These are phyloP conservation scores for Tolypocladium ovalisporum DNA, from an alignment of 2,329 filamentous ascomycete species.

Conservation along the genomic window DNA sequence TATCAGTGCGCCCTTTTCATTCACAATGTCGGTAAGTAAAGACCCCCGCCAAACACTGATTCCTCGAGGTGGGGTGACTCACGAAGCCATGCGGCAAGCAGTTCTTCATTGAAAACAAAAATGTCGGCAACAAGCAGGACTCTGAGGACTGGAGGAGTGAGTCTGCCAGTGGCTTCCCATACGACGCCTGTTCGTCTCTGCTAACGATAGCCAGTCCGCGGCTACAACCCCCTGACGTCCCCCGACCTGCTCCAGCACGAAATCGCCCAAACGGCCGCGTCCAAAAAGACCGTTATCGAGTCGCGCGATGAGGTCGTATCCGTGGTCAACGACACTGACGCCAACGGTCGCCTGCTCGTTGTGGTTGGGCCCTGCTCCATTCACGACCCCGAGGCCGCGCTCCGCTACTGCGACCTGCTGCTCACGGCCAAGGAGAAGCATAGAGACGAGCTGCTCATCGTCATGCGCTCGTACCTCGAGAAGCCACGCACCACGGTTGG, in stretches of 20 bases:
- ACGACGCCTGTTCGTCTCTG: neutral
- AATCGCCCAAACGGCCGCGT: slow-evolving; percentile 52
- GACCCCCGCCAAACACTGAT: neutral
- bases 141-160: slow-evolving; percentile 78
- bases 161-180: slow-evolving; percentile 16
- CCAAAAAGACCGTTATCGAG: slow-evolving; percentile 48
- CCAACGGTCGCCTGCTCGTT: slow-evolving; percentile 51
- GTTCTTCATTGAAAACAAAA: slow-evolving; percentile 70
- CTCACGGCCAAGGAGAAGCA: slow-evolving; percentile 77
- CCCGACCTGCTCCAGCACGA: slow-evolving; percentile 94
- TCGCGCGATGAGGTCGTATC: slow-evolving; percentile 54
- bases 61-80: slow-evolving; percentile 13
- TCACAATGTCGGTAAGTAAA: neutral
- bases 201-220: slow-evolving; percentile 47
- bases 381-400: slow-evolving; percentile 81
- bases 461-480: slow-evolving; percentile 98
- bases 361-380: slow-evolving; percentile 95
- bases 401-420: slow-evolving; percentile 85
- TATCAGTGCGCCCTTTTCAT: neutral
- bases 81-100: slow-evolving; percentile 10
- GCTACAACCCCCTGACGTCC: slow-evolving; percentile 86
- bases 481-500: slow-evolving; percentile 96
- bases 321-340: slow-evolving; percentile 57
- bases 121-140: slow-evolving; percentile 62
- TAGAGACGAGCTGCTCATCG: slow-evolving; percentile 78